Evolutionary conservation across 1,139 yeast genomes (phyloP).

Genomic region (Ogataea hybrid): DNA sequence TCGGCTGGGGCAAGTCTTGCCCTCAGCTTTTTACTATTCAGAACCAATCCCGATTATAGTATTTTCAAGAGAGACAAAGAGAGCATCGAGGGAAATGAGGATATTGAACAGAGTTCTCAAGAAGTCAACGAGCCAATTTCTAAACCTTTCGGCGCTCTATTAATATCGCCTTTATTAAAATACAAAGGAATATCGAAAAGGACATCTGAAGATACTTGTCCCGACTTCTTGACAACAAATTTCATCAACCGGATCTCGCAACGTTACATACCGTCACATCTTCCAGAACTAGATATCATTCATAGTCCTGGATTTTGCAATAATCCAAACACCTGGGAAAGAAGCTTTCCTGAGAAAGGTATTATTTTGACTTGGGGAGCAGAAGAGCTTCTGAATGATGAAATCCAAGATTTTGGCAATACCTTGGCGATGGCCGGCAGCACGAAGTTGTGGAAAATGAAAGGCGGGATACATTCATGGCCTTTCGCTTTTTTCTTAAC

Average conservation of each 20-base stretch:
- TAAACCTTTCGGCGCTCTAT: slow-evolving; percentile 37
- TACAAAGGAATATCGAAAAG: slow-evolving; percentile 13
- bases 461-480: slow-evolving; percentile 35
- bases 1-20: slow-evolving; percentile 42
- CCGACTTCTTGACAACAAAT: slow-evolving; percentile 20
- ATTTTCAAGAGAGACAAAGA: slow-evolving; percentile 8
- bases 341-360: slow-evolving; percentile 39
- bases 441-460: slow-evolving; percentile 30
- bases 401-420: slow-evolving; percentile 35
- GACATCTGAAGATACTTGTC: slow-evolving; percentile 10
- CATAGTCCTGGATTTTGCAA: slow-evolving; percentile 37
- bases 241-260: slow-evolving; percentile 16
- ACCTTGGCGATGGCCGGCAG: slow-evolving; percentile 24
- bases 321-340: slow-evolving; percentile 38
- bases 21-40: slow-evolving; percentile 35
- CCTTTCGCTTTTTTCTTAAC: slow-evolving; percentile 34
- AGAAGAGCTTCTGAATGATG: slow-evolving; percentile 37
- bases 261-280: slow-evolving; percentile 16
- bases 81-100: slow-evolving; percentile 1
- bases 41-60: slow-evolving; percentile 14
- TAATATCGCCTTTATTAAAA: slow-evolving; percentile 38
- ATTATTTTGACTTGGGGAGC: slow-evolving; percentile 39
- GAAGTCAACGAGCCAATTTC: background rate
- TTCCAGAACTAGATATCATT: slow-evolving; percentile 26
- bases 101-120: background rate